A percentile compares a stretch with the other conserved stretches of the same genome.
phyloP scores from a whole-genome alignment of 2,329 filamentous ascomycete species.

The Knoxdaviesia capensis region DNA sequence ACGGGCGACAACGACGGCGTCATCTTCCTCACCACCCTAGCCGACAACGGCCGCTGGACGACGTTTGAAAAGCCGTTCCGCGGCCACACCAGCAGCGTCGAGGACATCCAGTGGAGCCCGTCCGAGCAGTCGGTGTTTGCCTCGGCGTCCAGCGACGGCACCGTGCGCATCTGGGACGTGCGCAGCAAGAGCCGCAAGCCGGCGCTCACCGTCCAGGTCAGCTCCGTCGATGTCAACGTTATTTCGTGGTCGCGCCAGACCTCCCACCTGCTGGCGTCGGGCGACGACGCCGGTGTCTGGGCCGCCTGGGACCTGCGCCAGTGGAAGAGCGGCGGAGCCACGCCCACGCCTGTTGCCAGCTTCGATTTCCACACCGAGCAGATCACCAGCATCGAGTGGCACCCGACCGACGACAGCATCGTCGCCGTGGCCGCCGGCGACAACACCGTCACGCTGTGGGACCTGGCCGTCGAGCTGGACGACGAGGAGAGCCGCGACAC shows the following conservation, averaged over 20 bases:
- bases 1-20: conserved; percentile 82
- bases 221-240: conserved; percentile 78
- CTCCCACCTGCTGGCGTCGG: conserved; percentile 73
- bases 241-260: conserved; percentile 88
- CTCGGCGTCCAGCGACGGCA: conserved; percentile 83
- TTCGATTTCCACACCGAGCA: conserved; percentile 95
- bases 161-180: conserved; percentile 88
- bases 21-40: conserved; percentile 75
- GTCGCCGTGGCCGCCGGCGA: conserved; percentile 82
- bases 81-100: conserved; percentile 69
- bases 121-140: conserved; percentile 86
- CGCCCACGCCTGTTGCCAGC: conserved; percentile 67
- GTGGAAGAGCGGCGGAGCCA: conserved; percentile 51
- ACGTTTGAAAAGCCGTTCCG: conserved; percentile 70
- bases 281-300: conserved; percentile 86
- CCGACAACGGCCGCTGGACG: conserved; percentile 72
- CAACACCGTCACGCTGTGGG: conserved; percentile 89
- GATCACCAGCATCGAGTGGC: conserved; percentile 92
- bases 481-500: conserved; percentile 91
- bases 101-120: conserved; percentile 94
- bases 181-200: conserved; percentile 75
- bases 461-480: conserved; percentile 87
- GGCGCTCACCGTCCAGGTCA: conserved; percentile 74
- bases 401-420: conserved; percentile 91
- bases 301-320: conserved; percentile 90